A percentile compares a stretch with the other conserved stretches of the same genome.
phyloP scores from a whole-genome alignment of 164 flowering plant species.

The Chloranthus sessilifolius region DNA sequence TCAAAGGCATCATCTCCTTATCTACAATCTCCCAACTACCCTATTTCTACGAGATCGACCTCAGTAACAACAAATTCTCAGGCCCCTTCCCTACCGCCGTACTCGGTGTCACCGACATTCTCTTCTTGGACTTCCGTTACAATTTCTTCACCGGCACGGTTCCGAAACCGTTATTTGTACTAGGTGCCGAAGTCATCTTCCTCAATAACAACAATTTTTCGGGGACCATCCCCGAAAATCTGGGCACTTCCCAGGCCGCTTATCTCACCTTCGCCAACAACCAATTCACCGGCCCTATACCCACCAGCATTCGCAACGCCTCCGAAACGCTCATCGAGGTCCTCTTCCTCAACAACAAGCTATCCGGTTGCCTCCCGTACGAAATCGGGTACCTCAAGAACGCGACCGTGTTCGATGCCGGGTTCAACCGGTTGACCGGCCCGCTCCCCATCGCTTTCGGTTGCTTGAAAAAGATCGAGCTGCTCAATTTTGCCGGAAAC shows the following conservation, averaged over 20 bases:
- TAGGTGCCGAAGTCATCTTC: conserved; percentile 26
- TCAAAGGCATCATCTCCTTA: conserved; percentile 18
- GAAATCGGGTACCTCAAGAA: conserved; percentile 41
- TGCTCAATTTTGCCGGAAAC: conserved; percentile 33
- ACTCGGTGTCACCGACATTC: conserved; percentile 8
- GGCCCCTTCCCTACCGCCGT: conserved; percentile 24
- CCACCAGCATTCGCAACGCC: conserved; percentile 26
- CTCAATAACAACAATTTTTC: conserved; percentile 40
- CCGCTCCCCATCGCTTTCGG: conserved; percentile 44
- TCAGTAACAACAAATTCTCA: conserved; percentile 34
- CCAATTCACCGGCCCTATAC: conserved; percentile 37
- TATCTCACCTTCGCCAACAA: conserved; percentile 40
- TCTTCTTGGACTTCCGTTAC: conserved; percentile 32
- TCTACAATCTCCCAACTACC: conserved; percentile 14
- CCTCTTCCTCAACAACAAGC: conserved; percentile 33
- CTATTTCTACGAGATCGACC: conserved; percentile 32
- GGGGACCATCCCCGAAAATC: conserved; percentile 22
- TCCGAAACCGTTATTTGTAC: conserved; percentile 22
- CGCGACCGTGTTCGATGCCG: conserved; percentile 35
- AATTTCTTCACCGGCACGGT: conserved; percentile 26
- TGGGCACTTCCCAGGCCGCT: conserved; percentile 19
- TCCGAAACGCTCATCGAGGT: conserved; percentile 25
- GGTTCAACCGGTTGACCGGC: conserved; percentile 36
- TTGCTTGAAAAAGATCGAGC: conserved; percentile 29
- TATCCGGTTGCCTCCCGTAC: conserved; percentile 47